Evolutionary conservation across 352 stramenopile species (phyloP).

Genomic region (Aphanomyces cochlioides): DNA sequence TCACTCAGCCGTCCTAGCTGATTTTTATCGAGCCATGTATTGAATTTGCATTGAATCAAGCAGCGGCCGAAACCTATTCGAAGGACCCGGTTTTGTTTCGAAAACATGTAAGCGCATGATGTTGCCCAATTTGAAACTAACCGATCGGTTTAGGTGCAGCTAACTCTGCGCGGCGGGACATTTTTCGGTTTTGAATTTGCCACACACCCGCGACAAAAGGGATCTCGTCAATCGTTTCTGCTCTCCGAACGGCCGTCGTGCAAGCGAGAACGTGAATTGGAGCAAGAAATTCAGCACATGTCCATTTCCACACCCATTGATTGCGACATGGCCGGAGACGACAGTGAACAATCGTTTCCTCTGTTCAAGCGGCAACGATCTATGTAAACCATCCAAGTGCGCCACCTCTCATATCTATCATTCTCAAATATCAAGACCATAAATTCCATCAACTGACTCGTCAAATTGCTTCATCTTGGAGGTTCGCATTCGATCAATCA

Average conservation of each 20-base stretch:
- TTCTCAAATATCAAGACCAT: no score
- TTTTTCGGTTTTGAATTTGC: constrained; percentile 27
- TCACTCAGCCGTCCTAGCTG: constrained; percentile 37
- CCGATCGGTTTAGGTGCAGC: constrained; percentile 20
- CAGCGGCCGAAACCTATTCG: constrained; percentile 54
- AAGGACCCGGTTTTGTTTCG: constrained; percentile 36
- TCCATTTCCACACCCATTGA: constrained; percentile 9
- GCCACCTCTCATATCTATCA: neutral
- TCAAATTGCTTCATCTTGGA: neutral
- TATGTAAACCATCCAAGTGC: constrained; percentile 10
- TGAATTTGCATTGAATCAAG: constrained; percentile 59
- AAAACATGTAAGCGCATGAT: constrained; percentile 14
- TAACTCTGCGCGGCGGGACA: constrained; percentile 22
- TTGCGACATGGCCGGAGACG: constrained; percentile 21
- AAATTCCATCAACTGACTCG: no score
- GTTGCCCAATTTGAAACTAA: neutral
- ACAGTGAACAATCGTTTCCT: constrained; percentile 11
- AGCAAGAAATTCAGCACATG: constrained; percentile 29
- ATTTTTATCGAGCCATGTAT: constrained; percentile 77
- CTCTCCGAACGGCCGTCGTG: neutral
- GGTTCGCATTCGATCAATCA: neutral
- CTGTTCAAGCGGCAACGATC: constrained; percentile 20
- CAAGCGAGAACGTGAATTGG: constrained; percentile 25
- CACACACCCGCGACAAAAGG: constrained; percentile 4
- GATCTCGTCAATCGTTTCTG: neutral